Conservation (phyloP, 192 early-diverging fungal species). For the Umbelopsis ramanniana region DNA sequence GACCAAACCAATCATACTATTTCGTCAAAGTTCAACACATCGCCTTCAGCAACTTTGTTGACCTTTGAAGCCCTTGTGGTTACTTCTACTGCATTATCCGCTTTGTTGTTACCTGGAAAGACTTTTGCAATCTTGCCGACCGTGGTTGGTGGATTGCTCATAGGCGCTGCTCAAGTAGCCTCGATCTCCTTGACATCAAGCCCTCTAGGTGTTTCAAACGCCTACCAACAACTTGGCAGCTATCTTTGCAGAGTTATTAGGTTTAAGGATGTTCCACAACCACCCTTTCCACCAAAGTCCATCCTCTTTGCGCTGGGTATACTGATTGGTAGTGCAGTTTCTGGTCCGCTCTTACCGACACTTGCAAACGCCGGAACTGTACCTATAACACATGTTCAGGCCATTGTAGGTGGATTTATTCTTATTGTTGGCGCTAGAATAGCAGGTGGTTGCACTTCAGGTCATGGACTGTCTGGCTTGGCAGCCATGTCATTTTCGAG, state of each 20-base stretch:
- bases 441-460: background rate
- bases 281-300: background rate
- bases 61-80: background rate
- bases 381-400: background rate
- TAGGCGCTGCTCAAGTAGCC: background rate
- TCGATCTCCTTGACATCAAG: conserved; percentile 7
- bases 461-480: background rate
- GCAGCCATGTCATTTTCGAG: background rate
- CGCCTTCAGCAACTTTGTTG: background rate
- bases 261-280: background rate
- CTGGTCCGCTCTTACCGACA: background rate
- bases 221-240: conserved; percentile 1
- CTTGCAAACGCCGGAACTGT: background rate
- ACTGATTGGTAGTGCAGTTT: background rate
- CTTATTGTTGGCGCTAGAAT: background rate
- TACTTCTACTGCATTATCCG: background rate
- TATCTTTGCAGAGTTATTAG: background rate
- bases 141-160: background rate
- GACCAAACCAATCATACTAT: background rate
- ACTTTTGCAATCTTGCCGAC: background rate
- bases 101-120: background rate
- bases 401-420: background rate
- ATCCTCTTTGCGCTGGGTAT: background rate
- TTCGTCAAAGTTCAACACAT: background rate
- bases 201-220: background rate